phyloP scores from a whole-genome alignment of 768 basidiomycete genomes.

The Naganishia onofrii region DNA sequence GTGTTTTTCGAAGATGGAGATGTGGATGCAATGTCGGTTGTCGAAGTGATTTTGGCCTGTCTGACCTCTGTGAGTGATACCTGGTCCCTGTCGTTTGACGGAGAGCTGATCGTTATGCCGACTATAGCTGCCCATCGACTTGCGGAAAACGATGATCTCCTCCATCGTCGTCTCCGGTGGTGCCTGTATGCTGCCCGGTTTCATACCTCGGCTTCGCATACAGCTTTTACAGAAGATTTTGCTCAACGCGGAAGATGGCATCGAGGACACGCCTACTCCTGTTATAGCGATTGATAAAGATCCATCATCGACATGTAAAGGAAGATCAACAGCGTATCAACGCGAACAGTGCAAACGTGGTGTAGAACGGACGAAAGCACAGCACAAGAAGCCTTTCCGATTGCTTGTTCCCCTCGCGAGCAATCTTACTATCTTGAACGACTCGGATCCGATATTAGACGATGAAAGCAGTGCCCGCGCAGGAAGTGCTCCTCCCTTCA shows the following conservation, averaged over 20 bases:
- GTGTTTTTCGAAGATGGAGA: constrained; percentile 85
- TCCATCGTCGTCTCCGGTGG: constrained; percentile 86
- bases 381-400: constrained; percentile 69
- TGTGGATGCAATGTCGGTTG: constrained; percentile 78
- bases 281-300: background rate
- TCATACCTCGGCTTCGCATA: constrained; percentile 79
- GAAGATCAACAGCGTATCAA: constrained; percentile 26
- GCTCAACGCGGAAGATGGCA: constrained; percentile 25
- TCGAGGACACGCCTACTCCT: background rate
- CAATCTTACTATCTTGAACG: constrained; percentile 79
- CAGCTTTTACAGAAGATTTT: constrained; percentile 69
- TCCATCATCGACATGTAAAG: constrained; percentile 25
- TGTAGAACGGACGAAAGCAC: constrained; percentile 34
- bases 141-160: constrained; percentile 76
- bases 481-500: constrained; percentile 30
- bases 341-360: constrained; percentile 17
- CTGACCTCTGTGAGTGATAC: constrained; percentile 1
- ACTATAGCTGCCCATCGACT: constrained; percentile 77
- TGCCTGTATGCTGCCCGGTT: constrained; percentile 85
- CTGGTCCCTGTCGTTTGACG: background rate
- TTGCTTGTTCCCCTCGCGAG: constrained; percentile 67
- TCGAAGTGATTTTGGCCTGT: constrained; percentile 66
- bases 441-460: constrained; percentile 60
- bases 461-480: background rate
- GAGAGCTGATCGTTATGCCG: constrained; percentile 4